A percentile compares a stretch with the other conserved stretches of the same genome.
Evolutionary conservation across 768 basidiomycete species (phyloP).

Genomic region (Tricholoma sp.): DNA sequence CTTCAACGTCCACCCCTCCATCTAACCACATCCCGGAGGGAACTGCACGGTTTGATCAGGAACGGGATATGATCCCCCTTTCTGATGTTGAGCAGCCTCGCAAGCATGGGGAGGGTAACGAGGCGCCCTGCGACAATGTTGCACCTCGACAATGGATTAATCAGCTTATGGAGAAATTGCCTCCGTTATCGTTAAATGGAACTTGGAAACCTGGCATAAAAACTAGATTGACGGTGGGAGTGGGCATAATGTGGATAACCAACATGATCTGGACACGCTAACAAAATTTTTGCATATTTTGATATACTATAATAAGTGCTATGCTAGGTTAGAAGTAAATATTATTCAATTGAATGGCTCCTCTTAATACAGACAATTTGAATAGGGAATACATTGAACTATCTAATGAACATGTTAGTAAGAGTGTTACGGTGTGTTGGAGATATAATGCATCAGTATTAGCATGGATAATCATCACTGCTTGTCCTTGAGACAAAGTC

Average conservation of each 20-base stretch:
- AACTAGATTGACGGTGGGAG: constrained; percentile 35
- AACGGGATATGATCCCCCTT: constrained; percentile 17
- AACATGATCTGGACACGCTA: constrained; percentile 55
- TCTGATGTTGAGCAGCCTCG: constrained; percentile 6
- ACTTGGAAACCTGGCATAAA: constrained; percentile 28
- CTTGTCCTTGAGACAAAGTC: constrained; percentile 69
- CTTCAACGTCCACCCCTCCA: constrained; percentile 3
- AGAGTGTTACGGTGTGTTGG: too few relatives aligned
- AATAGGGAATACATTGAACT: not conserved
- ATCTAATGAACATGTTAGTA: too few relatives aligned
- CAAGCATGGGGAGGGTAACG: constrained; percentile 16
- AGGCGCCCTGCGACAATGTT: constrained; percentile 30
- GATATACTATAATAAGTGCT: not conserved
- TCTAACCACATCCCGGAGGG: constrained; percentile 13
- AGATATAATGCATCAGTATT: constrained; percentile 58
- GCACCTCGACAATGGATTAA: constrained; percentile 48
- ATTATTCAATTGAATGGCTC: not conserved
- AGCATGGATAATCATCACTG: constrained; percentile 84
- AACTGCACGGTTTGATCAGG: constrained; percentile 10
- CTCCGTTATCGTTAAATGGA: constrained; percentile 27
- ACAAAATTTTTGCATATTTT: not conserved
- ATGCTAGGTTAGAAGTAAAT: not conserved
- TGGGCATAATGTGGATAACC: constrained; percentile 54
- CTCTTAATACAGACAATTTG: not conserved
- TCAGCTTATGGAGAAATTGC: constrained; percentile 35